Percentiles rank a stretch among this genome's conserved stretches.
Evolutionary conservation across 2,329 filamentous ascomycete species (phyloP).

Genomic region (Orbilia javanica): DNA sequence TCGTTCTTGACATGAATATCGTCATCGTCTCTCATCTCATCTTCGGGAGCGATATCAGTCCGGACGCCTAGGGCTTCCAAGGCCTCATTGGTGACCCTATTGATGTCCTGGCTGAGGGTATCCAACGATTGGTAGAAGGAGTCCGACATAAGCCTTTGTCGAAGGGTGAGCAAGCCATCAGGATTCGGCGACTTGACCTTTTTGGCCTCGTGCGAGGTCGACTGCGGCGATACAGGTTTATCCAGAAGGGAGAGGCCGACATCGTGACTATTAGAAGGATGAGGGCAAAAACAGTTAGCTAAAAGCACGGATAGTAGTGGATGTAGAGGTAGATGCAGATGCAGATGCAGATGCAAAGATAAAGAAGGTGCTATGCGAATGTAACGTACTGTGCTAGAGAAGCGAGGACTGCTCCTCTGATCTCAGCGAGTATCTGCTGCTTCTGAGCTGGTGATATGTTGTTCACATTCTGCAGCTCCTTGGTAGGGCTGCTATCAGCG

Average conservation of each 20-base stretch:
- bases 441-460: conserved; percentile 33
- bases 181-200: conserved; percentile 34
- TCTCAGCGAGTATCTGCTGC: conserved; percentile 38
- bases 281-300: background rate
- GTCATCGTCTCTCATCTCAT: conserved; percentile 52
- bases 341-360: too few species aligned
- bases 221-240: conserved; percentile 31
- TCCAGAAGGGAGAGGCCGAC: conserved; percentile 43
- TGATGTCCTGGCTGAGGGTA: conserved; percentile 26
- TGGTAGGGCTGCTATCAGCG: conserved; percentile 54
- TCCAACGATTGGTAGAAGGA: conserved; percentile 45
- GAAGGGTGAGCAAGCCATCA: conserved; percentile 39
- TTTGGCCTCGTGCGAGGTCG: conserved; percentile 41
- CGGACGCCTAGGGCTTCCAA: conserved; percentile 17
- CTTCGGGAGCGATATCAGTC: conserved; percentile 27
- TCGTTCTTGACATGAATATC: conserved; percentile 24
- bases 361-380: background rate
- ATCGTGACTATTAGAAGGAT: conserved; percentile 27
- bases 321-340: too few species aligned
- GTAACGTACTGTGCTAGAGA: conserved; percentile 40
- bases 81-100: conserved; percentile 39
- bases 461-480: conserved; percentile 30
- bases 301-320: background rate
- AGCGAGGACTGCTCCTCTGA: conserved; percentile 21
- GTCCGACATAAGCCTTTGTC: conserved; percentile 45